Base-by-base conservation (phyloP, 768 basidiomycete species). In the Leccinum subgranulosum region DNA sequence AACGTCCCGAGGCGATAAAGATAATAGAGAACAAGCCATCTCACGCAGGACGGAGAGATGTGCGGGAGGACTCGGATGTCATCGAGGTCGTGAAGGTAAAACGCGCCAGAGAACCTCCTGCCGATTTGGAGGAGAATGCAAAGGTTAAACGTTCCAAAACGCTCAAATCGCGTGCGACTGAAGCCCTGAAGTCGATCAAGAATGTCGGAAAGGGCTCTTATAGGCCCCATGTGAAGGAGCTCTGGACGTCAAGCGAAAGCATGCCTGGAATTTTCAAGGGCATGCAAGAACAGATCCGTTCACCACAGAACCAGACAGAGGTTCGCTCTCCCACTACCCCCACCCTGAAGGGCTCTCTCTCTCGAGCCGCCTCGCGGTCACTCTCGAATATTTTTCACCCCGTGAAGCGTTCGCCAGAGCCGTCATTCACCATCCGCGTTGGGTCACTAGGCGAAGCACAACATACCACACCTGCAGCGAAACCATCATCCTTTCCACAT, bases 51-150 rank as follows among this genome's bases (percentile, higher is more conserved):
- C 61, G 56, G 53, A 68, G 66, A 41, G 77, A 73, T 15, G 69
- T 78, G 57, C 81, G 81, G 58, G 83, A 81, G 19, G 72, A 72
- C 55, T 69, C 65, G 36, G 84, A 84, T 62, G 77, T 86, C 34
- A 72, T 85, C 14, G 85, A 87, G 66, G 80, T 86, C 29, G 74
- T 86, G 39, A 84, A 83, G 65, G 78, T 86, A 56, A 75, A 78
- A 60, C 79, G 83, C 36, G 46, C 46, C 43, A 67, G 70, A 50
- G 69, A 69, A 19, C 51, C 54, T 50, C 28, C 51, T 11, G 25
- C 51, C 10, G 73, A 72, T 19, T 56, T 31, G 27, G 69, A 69
- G 58, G 68, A 66, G 49, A 66, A 66, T 9, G 41, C 28, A 48
- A 63, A 66, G 11, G 49, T 50, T 3, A 75, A 75, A 63, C 68